These are phyloP conservation scores for Penicillium verhagenii DNA, from an alignment of 495 filamentous ascomycete species.

Conservation along the genomic window DNA sequence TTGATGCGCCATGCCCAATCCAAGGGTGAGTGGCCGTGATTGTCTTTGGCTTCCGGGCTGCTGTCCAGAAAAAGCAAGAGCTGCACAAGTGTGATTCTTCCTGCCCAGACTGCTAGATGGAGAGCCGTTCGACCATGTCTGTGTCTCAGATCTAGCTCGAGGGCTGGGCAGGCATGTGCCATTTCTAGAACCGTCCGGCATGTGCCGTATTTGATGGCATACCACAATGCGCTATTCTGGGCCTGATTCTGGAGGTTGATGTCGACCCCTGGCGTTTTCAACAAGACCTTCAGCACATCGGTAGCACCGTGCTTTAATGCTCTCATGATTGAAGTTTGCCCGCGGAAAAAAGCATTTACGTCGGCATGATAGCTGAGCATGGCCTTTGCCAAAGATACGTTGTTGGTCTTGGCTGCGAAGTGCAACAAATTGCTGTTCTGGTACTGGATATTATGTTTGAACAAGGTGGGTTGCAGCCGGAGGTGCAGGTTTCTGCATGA, in stretches of 20 bases:
- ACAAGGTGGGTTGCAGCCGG: background rate
- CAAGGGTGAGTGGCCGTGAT: conserved; percentile 6
- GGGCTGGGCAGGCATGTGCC: background rate
- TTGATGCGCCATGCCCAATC: conserved; percentile 2
- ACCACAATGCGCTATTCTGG: conserved; percentile 9
- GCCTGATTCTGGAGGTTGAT: conserved; percentile 9
- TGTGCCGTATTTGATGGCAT: conserved; percentile 8
- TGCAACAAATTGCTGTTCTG: background rate
- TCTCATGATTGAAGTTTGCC: conserved; percentile 7
- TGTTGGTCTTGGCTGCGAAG: background rate
- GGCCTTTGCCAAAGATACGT: background rate
- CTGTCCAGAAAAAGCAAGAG: conserved; percentile 6
- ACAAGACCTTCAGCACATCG: background rate
- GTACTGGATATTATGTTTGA: background rate
- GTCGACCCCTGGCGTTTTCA: conserved; percentile 1
- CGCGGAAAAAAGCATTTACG: conserved; percentile 3
- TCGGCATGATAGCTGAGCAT: background rate
- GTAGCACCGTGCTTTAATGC: conserved; percentile 6
- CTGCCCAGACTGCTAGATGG: conserved; percentile 6
- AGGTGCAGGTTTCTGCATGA: background rate
- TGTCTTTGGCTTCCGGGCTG: conserved; percentile 5
- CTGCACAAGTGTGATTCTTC: conserved; percentile 6
- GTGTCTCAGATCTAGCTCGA: conserved; percentile 2
- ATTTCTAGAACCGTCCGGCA: background rate
- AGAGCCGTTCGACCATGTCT: conserved; percentile 4